Conservation (phyloP, 495 filamentous ascomycete species). For the Neurospora africana region DNA sequence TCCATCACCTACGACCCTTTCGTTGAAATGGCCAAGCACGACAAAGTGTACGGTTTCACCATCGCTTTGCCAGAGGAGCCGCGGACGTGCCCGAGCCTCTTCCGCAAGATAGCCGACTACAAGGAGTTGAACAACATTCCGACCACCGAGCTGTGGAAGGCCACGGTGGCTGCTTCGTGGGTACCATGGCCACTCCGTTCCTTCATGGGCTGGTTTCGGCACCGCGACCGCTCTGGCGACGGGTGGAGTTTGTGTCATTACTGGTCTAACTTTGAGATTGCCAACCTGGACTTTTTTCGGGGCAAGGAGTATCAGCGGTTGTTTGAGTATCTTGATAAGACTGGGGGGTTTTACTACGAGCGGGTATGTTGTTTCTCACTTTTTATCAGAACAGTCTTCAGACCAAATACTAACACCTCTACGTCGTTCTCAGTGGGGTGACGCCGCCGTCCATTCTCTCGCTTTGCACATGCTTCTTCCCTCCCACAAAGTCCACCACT, state of each 20-base stretch:
- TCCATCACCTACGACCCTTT: slow-evolving; percentile 47
- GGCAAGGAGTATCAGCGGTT: slow-evolving; percentile 35
- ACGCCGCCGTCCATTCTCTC: slow-evolving; percentile 43
- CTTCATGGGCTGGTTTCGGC: slow-evolving; percentile 22
- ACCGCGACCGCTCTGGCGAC: slow-evolving; percentile 29
- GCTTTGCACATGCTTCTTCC: slow-evolving; percentile 40
- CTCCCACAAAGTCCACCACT: slow-evolving; percentile 42
- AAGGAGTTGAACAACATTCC: slow-evolving; percentile 26
- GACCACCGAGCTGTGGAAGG: slow-evolving; percentile 29
- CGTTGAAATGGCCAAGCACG: slow-evolving; percentile 40
- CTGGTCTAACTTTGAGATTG: slow-evolving; percentile 51
- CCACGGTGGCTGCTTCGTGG: slow-evolving; percentile 29
- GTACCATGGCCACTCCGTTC: slow-evolving; percentile 31
- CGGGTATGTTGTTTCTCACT: slow-evolving; percentile 19
- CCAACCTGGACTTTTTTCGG: slow-evolving; percentile 43
- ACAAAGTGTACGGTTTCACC: slow-evolving; percentile 44
- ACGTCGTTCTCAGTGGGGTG: slow-evolving; percentile 33
- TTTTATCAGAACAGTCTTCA: background rate
- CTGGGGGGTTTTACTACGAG: slow-evolving; percentile 45
- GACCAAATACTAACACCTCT: background rate
- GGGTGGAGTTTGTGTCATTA: slow-evolving; percentile 46
- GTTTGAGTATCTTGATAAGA: slow-evolving; percentile 34
- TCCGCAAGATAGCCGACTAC: slow-evolving; percentile 36
- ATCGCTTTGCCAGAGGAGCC: slow-evolving; percentile 40
- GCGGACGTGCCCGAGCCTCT: slow-evolving; percentile 38